Percentiles rank a stretch among this genome's conserved stretches.
These are phyloP conservation scores for Microsporum ferrugineum DNA, from an alignment of 2,329 filamentous ascomycete species.

Conservation along the genomic window DNA sequence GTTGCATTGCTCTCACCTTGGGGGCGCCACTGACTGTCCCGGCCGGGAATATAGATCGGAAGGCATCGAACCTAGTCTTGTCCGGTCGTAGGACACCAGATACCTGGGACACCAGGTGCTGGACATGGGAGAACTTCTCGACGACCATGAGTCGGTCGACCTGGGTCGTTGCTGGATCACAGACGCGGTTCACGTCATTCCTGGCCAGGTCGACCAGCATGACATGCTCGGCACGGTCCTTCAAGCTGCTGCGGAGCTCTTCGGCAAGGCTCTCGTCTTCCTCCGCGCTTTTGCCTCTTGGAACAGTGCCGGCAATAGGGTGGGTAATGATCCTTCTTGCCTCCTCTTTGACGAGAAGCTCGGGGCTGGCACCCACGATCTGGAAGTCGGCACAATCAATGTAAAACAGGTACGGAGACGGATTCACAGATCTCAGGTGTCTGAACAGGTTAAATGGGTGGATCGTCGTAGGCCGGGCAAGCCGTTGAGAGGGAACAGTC, in stretches of 20 bases:
- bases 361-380: slow-evolving; percentile 87
- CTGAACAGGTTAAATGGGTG: slow-evolving; percentile 98
- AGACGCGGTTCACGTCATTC: slow-evolving; percentile 94
- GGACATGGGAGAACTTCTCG: slow-evolving; percentile 90
- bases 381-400: slow-evolving; percentile 86
- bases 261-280: slow-evolving; percentile 72
- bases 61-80: slow-evolving; percentile 87
- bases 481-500: slow-evolving; percentile 86
- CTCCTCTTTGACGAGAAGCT: slow-evolving; percentile 87
- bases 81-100: slow-evolving; percentile 74
- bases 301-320: slow-evolving; percentile 91
- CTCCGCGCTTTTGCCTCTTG: slow-evolving; percentile 65
- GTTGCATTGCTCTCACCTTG: slow-evolving; percentile 92
- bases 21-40: slow-evolving; percentile 92
- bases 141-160: slow-evolving; percentile 93
- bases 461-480: slow-evolving; percentile 75
- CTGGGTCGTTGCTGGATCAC: slow-evolving; percentile 75
- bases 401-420: slow-evolving; percentile 94
- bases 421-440: slow-evolving; percentile 91
- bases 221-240: slow-evolving; percentile 89
- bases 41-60: slow-evolving; percentile 91
- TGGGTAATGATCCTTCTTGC: slow-evolving; percentile 83
- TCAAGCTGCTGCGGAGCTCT: slow-evolving; percentile 66
- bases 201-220: slow-evolving; percentile 95
- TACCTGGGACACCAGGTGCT: slow-evolving; percentile 93